Percentiles rank a stretch among this genome's conserved stretches.
These are phyloP conservation scores for Yamadazyma sp. DNA, from an alignment of 805 yeast genomes.

Conservation along the genomic window DNA sequence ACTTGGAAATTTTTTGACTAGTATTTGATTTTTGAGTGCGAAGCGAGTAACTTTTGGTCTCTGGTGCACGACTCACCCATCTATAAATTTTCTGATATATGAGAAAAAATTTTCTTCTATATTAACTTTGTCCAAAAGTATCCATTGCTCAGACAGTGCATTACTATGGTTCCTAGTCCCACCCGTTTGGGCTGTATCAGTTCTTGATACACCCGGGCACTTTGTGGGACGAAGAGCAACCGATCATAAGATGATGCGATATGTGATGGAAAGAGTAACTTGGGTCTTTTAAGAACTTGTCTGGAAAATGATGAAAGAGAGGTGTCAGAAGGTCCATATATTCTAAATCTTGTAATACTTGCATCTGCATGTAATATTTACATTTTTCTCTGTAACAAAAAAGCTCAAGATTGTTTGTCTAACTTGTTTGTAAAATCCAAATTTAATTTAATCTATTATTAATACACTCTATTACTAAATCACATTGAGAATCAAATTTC, in stretches of 20 bases:
- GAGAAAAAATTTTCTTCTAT: conserved; percentile 8
- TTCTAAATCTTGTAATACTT: conserved; percentile 11
- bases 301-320: conserved; percentile 51
- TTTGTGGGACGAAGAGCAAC: conserved; percentile 11
- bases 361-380: not conserved
- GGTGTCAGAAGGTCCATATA: conserved; percentile 52
- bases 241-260: conserved; percentile 41
- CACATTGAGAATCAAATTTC: too few relatives aligned
- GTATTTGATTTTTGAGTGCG: conserved; percentile 1
- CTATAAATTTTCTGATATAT: not conserved
- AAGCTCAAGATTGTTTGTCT: too few relatives aligned
- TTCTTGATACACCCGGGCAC: conserved; percentile 10
- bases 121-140: conserved; percentile 65
- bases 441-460: conserved; percentile 1
- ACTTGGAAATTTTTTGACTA: conserved; percentile 5
- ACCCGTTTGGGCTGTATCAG: conserved; percentile 9
- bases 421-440: too few relatives aligned
- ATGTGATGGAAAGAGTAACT: conserved; percentile 46
- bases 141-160: conserved; percentile 74
- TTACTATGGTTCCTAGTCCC: conserved; percentile 27
- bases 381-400: too few relatives aligned
- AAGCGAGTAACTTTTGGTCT: not conserved
- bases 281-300: conserved; percentile 49
- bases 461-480: too few relatives aligned
- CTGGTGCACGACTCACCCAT: conserved; percentile 7